Percentiles rank a stretch among this genome's conserved stretches.
Conservation (phyloP, 108 stramenopile genomes). For the Nannochloropsis oceanica region DNA sequence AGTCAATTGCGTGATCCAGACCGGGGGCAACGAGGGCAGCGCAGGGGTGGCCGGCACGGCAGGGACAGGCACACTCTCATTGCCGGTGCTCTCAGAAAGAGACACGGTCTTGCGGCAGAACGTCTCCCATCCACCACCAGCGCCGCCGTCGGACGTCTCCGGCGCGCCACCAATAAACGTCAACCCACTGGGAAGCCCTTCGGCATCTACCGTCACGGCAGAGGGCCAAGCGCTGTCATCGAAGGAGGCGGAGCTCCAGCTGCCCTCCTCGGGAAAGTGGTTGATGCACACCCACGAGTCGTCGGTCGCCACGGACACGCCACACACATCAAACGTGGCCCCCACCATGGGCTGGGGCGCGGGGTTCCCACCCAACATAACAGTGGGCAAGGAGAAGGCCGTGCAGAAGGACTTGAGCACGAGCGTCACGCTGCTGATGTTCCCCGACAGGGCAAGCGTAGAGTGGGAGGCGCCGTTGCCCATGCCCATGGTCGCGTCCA, state of each 20-base stretch:
- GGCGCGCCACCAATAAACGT: background rate
- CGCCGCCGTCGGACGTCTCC: background rate
- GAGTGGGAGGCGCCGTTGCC: background rate
- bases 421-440: background rate
- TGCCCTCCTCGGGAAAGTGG: background rate
- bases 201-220: background rate
- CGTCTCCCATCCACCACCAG: background rate
- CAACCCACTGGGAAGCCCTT: background rate
- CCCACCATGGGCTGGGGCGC: background rate
- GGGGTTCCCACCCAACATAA: background rate
- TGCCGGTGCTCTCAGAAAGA: background rate
- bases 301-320: background rate
- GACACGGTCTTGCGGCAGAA: background rate
- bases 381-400: background rate
- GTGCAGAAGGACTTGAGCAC: background rate
- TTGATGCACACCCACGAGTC: background rate
- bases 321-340: background rate
- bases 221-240: background rate
- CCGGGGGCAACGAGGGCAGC: background rate
- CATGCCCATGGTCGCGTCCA: background rate
- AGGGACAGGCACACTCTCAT: background rate
- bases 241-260: background rate
- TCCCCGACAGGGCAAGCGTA: background rate
- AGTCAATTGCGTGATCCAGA: background rate
- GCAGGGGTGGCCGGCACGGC: background rate